phyloP scores from a whole-genome alignment of 768 basidiomycete species.

The Suillus spraguei region DNA sequence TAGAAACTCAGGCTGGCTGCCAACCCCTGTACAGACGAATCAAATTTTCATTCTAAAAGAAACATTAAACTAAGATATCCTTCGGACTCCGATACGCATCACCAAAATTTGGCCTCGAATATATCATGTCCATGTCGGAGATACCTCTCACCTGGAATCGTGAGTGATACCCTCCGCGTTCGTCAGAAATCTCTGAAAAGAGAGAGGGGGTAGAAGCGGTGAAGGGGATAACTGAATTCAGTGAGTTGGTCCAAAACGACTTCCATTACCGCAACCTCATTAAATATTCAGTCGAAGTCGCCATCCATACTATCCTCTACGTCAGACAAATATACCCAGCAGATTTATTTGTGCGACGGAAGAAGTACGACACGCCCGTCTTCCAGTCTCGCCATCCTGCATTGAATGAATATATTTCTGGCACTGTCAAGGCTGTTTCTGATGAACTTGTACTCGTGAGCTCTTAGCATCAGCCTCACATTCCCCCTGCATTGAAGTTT shows the following conservation, averaged over 20 bases:
- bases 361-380: conserved; percentile 89
- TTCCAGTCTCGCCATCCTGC: conserved; percentile 93
- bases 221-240: conserved; percentile 70
- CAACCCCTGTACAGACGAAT: background rate
- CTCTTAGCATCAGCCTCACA: background rate
- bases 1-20: background rate
- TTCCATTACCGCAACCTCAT: conserved; percentile 12
- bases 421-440: conserved; percentile 77
- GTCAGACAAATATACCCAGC: conserved; percentile 89
- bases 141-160: conserved; percentile 41
- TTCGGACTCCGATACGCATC: background rate
- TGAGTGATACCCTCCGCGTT: conserved; percentile 23
- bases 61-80: background rate
- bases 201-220: conserved; percentile 50
- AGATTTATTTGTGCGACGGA: conserved; percentile 83
- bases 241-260: conserved; percentile 40
- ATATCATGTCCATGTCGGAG: conserved; percentile 26
- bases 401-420: conserved; percentile 88
- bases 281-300: conserved; percentile 76
- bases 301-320: conserved; percentile 90
- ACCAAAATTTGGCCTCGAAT: background rate
- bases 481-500: conserved; percentile 6
- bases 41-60: too few relatives aligned
- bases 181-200: conserved; percentile 12
- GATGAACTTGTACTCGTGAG: conserved; percentile 74